Base-by-base conservation (phyloP, 1,284 basidiomycete genomes). In the Gomphus bonarii region DNA sequence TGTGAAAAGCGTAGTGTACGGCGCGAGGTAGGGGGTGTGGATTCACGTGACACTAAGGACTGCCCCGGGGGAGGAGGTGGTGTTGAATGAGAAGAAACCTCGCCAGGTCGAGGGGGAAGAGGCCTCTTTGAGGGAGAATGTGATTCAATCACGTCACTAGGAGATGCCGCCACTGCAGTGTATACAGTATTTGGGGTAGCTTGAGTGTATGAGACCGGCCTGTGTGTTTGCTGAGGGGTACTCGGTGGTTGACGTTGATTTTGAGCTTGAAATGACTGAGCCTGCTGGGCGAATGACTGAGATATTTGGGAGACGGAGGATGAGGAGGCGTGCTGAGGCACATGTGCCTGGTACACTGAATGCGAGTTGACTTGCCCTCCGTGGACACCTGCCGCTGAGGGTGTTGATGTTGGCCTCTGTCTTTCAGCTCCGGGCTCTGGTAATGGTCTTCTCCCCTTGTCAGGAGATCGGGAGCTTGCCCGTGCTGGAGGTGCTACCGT, bases 161-260 rank as follows among this genome's bases (percentile, higher is more conserved):
- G 16, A 22, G 40, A n/a, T n/a, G n/a, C n/a, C n/a, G n/a, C n/a
- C n/a, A n/a, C n/a, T 30, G 40, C 22, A 53, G 18, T 20, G 22
- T 30, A 8, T 10, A 6, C 12, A 22, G 9, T 38, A 53, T 18
- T 33, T 14, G 40, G 28, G 11, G n/a, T 38, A 4, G 28, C 20
- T 1, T 53, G 7, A 3, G 33, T 30, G 12, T 43, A 22, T 43
- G 12, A 18, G 3, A 30, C 11, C 11, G 35, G 38, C 18, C 10
- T 20, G 14, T 36, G n/a, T 12, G 36, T 5, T 12, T 33, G 36
- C 7, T 14, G 50, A 8, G 33, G 22, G 40, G 25, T 9, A 14
- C 61, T 12, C 25, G 54, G 55, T 10, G 47, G 53, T 11, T 54
- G 49, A 38, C 58, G 58, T 14, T 58, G 60, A 9, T n/a, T 22